These are phyloP conservation scores for Penicillium sp. DNA, from an alignment of 2,329 filamentous ascomycete genomes.

Conservation along the genomic window DNA sequence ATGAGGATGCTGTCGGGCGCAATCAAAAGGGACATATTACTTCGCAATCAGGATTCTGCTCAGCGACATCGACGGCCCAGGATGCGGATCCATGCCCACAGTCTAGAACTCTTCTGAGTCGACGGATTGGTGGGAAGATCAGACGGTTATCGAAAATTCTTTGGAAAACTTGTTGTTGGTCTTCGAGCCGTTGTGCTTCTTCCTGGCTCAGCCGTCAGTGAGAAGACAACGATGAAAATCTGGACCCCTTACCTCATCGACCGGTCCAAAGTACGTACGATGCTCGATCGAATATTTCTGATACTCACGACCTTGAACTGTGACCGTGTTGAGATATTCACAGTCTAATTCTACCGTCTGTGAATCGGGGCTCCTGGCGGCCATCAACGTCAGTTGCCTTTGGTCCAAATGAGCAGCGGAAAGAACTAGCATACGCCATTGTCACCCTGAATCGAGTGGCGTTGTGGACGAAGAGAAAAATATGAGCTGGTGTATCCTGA, in stretches of 20 bases:
- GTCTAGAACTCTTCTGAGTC: conserved; percentile 62
- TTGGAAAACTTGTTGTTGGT: conserved; percentile 62
- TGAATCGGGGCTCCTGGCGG: conserved; percentile 43
- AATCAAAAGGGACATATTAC: conserved; percentile 42
- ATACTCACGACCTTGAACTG: conserved; percentile 62
- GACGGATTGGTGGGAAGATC: conserved; percentile 65
- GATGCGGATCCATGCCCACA: conserved; percentile 69
- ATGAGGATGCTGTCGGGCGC: conserved; percentile 15
- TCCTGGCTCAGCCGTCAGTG: conserved; percentile 48
- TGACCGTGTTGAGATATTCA: conserved; percentile 57
- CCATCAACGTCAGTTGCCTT: conserved; percentile 27
- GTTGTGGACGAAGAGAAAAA: conserved; percentile 12
- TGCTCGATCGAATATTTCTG: conserved; percentile 66
- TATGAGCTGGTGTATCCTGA: conserved; percentile 11
- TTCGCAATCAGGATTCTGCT: conserved; percentile 62
- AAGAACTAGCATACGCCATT: conserved; percentile 31
- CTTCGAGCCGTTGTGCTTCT: conserved; percentile 63
- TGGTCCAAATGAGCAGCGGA: conserved; percentile 4
- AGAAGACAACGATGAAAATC: neutral
- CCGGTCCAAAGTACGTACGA: conserved; percentile 63
- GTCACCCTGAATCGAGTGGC: conserved; percentile 9
- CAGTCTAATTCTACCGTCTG: conserved; percentile 55
- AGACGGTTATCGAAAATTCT: conserved; percentile 64
- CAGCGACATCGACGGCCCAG: conserved; percentile 69
- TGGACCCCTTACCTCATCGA: conserved; percentile 63